Percentiles rank a stretch among this genome's conserved stretches.
Evolutionary conservation across 106 monocot species (phyloP).

Genomic region (Allium sativum): DNA sequence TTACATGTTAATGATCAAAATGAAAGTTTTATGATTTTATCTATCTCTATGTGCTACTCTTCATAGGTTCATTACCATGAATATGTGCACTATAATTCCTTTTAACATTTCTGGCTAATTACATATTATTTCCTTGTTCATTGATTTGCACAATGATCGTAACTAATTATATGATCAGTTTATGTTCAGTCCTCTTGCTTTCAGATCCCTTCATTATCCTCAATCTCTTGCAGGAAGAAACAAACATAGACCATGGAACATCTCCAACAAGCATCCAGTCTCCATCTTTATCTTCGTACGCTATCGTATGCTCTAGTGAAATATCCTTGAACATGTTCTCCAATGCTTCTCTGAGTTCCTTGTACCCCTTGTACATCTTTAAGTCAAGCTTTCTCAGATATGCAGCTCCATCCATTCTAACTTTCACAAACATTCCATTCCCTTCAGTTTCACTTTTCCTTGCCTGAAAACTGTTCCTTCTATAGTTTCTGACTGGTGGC

Average conservation of each 20-base stretch:
- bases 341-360: conserved; percentile 55
- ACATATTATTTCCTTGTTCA: no score
- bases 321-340: conserved; percentile 52
- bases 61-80: no score
- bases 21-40: no score
- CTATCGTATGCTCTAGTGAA: not conserved
- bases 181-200: conserved; percentile 7
- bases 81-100: no score
- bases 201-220: conserved; percentile 20
- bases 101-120: no score
- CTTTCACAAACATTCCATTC: conserved; percentile 49
- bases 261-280: conserved; percentile 9
- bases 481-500: conserved; percentile 57
- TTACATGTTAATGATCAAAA: no score
- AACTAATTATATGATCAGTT: not conserved
- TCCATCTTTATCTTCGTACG: conserved; percentile 6
- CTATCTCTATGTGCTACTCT: no score
- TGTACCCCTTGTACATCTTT: conserved; percentile 42
- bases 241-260: conserved; percentile 7
- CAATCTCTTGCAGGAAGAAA: conserved; percentile 18
- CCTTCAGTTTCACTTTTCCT: not conserved
- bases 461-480: conserved; percentile 20
- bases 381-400: conserved; percentile 86
- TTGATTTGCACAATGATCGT: no score
- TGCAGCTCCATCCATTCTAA: conserved; percentile 95